These are phyloP conservation scores for Claviceps pusilla DNA, from an alignment of 2,329 filamentous ascomycete species.

Conservation along the genomic window DNA sequence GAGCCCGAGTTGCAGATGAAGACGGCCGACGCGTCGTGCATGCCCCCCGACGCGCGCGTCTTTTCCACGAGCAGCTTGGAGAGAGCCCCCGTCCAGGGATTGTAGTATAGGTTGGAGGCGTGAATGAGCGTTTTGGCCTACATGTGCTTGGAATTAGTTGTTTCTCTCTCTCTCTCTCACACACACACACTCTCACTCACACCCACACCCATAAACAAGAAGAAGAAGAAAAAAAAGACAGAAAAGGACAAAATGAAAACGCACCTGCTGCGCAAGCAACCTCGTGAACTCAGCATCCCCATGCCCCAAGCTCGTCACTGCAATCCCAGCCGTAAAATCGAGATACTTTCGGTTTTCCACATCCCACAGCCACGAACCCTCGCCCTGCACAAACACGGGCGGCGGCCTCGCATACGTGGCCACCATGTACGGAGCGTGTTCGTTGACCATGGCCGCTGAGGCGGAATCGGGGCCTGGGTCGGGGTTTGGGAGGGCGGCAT, in stretches of 20 bases:
- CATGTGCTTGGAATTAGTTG: background rate
- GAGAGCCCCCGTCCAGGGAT: conserved; percentile 82
- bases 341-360: conserved; percentile 78
- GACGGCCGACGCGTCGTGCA: conserved; percentile 64
- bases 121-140: conserved; percentile 64
- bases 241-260: conserved; percentile 1
- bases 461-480: conserved; percentile 61
- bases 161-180: no score
- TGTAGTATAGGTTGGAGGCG: conserved; percentile 92
- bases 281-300: conserved; percentile 65
- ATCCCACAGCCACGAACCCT: conserved; percentile 82
- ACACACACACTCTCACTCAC: background rate
- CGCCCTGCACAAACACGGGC: conserved; percentile 76
- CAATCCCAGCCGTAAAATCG: conserved; percentile 91
- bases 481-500: conserved; percentile 40
- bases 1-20: conserved; percentile 95
- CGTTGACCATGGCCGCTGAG: conserved; percentile 58
- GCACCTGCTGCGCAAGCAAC: conserved; percentile 63
- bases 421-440: conserved; percentile 80
- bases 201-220: no score
- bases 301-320: conserved; percentile 85
- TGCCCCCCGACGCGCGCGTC: conserved; percentile 64
- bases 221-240: background rate
- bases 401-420: conserved; percentile 84
- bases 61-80: conserved; percentile 73